A percentile compares a stretch with the other conserved stretches of the same genome.
These are phyloP conservation scores for Stropharia rugosoannulata DNA, from an alignment of 768 basidiomycete species.

Conservation along the genomic window DNA sequence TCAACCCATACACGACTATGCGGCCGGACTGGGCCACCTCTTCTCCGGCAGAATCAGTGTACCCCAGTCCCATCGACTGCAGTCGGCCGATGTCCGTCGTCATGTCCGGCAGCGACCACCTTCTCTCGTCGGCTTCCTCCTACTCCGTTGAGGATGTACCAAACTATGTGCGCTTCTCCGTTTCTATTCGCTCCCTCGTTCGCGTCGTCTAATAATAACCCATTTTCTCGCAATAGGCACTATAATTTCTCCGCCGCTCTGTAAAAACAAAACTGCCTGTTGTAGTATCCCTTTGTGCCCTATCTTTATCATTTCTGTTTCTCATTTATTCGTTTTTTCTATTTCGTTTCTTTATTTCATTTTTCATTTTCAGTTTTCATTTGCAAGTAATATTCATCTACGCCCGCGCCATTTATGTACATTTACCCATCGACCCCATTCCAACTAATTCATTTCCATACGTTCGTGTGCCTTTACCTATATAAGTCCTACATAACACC, in stretches of 20 bases:
- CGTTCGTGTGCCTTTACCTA: neutral
- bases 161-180: conserved; percentile 20
- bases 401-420: no score
- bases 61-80: conserved; percentile 20
- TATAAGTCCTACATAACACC: neutral
- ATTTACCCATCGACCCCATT: conserved; percentile 1
- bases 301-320: conserved; percentile 14
- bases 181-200: neutral
- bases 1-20: conserved; percentile 13
- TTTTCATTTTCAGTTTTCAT: conserved; percentile 4
- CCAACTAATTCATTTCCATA: conserved; percentile 4
- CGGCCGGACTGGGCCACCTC: conserved; percentile 18
- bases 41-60: conserved; percentile 18
- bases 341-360: no score
- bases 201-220: neutral
- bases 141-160: conserved; percentile 14
- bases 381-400: no score
- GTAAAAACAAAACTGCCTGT: conserved; percentile 8
- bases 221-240: neutral
- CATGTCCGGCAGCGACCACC: conserved; percentile 13
- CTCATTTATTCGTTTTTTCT: conserved; percentile 3
- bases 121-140: conserved; percentile 12
- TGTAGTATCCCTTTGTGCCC: conserved; percentile 1
- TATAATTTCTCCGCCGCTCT: conserved; percentile 1
- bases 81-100: conserved; percentile 13